A percentile compares a stretch with the other conserved stretches of the same genome.
These are phyloP conservation scores for Spiraea crenata DNA, from an alignment of 331 rosid species.

Conservation along the genomic window DNA sequence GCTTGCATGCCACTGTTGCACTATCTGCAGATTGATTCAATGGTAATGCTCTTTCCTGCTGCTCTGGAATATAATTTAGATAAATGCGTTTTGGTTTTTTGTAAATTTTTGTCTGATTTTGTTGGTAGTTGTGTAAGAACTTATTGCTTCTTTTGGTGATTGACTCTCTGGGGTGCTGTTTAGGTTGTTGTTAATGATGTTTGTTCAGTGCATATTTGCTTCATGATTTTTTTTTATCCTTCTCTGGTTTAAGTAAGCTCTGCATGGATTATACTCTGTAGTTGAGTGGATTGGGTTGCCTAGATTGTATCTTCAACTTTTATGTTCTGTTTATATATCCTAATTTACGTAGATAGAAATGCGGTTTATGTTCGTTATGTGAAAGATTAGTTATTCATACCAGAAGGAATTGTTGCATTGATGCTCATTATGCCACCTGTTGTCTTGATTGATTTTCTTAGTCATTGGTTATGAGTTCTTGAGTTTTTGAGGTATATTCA, in stretches of 20 bases:
- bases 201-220: background rate
- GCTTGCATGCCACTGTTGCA: constrained; percentile 1
- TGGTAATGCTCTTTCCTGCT: background rate
- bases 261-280: background rate
- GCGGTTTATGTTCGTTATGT: background rate
- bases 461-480: constrained; percentile 6
- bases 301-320: constrained; percentile 1
- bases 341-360: background rate
- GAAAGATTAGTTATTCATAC: background rate
- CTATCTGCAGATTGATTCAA: constrained; percentile 6
- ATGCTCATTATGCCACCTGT: background rate
- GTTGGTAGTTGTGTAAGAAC: background rate
- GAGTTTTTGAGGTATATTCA: background rate
- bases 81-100: background rate
- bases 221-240: background rate
- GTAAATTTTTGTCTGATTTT: background rate
- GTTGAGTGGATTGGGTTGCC: background rate
- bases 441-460: background rate
- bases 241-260: background rate
- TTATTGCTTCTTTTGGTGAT: background rate
- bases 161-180: background rate
- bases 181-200: background rate
- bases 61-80: background rate
- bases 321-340: background rate
- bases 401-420: background rate